A percentile compares a stretch with the other conserved stretches of the same genome.
phyloP scores from a whole-genome alignment of 805 yeast species.

The Teunomyces lycoperdinae region DNA sequence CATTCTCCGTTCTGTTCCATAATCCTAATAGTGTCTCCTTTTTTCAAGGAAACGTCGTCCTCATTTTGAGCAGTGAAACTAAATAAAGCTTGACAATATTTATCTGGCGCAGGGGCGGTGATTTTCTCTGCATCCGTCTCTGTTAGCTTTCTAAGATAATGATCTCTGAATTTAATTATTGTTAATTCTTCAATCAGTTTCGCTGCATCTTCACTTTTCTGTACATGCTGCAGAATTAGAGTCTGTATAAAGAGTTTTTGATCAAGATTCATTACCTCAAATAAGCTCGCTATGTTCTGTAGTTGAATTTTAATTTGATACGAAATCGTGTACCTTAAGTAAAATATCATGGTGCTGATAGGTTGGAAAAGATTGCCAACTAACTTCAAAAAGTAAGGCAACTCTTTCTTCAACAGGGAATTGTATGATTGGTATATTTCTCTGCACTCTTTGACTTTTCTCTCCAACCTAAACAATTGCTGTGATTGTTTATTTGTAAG shows the following conservation, averaged over 20 bases:
- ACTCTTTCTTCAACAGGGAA: slow-evolving; percentile 39
- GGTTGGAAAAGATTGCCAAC: slow-evolving; percentile 29
- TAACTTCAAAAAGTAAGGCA: slow-evolving; percentile 43
- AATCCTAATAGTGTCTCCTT: slow-evolving; percentile 43
- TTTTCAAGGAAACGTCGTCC: slow-evolving; percentile 43
- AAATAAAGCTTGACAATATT: slow-evolving; percentile 39
- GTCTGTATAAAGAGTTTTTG: too few relatives aligned
- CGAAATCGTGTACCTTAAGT: slow-evolving; percentile 30
- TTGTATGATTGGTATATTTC: slow-evolving; percentile 35
- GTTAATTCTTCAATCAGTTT: slow-evolving; percentile 1
- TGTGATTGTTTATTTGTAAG: slow-evolving; percentile 29
- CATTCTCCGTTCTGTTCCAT: slow-evolving; percentile 29
- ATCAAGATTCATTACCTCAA: slow-evolving; percentile 6
- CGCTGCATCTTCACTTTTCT: neutral
- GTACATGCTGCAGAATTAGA: neutral
- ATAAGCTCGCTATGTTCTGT: slow-evolving; percentile 11
- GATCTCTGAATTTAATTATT: neutral
- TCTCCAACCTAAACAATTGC: slow-evolving; percentile 19
- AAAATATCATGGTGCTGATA: slow-evolving; percentile 34
- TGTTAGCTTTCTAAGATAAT: neutral
- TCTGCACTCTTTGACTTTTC: slow-evolving; percentile 23
- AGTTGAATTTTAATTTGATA: slow-evolving; percentile 29
- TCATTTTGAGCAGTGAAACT: slow-evolving; percentile 29
- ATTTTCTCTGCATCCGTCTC: neutral
- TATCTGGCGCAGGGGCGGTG: too few relatives aligned